Conservation (phyloP, 768 basidiomycete genomes). For the Amanita phalloides region DNA sequence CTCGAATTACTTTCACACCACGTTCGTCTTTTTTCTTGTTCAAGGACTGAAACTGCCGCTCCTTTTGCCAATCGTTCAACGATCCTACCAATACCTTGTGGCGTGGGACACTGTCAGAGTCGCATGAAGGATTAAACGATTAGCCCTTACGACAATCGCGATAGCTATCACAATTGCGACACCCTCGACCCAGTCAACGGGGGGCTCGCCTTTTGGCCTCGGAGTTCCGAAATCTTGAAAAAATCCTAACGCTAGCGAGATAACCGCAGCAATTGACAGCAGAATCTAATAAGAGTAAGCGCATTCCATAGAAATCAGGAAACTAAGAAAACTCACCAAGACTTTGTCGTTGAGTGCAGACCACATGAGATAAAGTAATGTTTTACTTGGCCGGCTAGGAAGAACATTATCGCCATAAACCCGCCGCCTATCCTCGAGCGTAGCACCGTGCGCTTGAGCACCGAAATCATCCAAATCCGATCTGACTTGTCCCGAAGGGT, state of each 20-base stretch:
- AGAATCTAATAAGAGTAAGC: slow-evolving; percentile 45
- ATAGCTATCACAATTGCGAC: slow-evolving; percentile 75
- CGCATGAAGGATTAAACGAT: neutral
- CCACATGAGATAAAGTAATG: slow-evolving; percentile 73
- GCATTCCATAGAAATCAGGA: neutral
- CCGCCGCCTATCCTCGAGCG: slow-evolving; percentile 47
- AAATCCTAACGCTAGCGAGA: slow-evolving; percentile 88
- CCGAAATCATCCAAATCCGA: slow-evolving; percentile 9
- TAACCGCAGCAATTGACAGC: slow-evolving; percentile 82
- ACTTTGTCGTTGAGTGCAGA: slow-evolving; percentile 85
- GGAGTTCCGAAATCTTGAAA: slow-evolving; percentile 87
- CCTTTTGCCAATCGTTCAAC: slow-evolving; percentile 97
- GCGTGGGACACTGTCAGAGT: slow-evolving; percentile 7
- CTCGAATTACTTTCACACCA: slow-evolving; percentile 72
- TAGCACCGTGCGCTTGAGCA: slow-evolving; percentile 26
- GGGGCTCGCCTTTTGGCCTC: slow-evolving; percentile 46
- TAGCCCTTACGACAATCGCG: slow-evolving; percentile 50
- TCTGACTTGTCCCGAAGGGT: slow-evolving; percentile 19
- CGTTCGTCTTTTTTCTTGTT: slow-evolving; percentile 97
- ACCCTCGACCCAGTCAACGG: slow-evolving; percentile 96
- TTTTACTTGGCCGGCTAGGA: slow-evolving; percentile 59
- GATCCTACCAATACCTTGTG: slow-evolving; percentile 79
- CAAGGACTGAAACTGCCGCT: slow-evolving; percentile 84
- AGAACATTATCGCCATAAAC: slow-evolving; percentile 73
- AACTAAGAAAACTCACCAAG: slow-evolving; percentile 38